Base-by-base conservation (phyloP, 2,329 filamentous ascomycete species). In the Camptophora hylomeconis region DNA sequence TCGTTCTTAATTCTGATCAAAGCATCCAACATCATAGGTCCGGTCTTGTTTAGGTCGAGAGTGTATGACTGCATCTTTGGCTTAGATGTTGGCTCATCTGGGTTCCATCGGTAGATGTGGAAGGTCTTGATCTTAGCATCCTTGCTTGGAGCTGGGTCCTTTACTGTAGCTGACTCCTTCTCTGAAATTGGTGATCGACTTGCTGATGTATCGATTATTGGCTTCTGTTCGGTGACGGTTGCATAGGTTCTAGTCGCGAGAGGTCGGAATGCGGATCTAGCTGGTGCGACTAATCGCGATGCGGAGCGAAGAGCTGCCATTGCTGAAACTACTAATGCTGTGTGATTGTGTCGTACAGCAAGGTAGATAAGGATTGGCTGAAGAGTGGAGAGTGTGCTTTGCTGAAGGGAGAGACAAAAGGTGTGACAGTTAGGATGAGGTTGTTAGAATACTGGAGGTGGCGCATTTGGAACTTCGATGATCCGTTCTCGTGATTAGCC, bases 1-100 rank as follows among this genome's bases (percentile, higher is more conserved):
- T 98, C 89, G 60, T 98, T 98, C 80, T 98, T 98, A 63, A 98
- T 94, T 49, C 87, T 71, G 57, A 98, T 89, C 49, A 98, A 65
- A 32, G 89, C 89, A 58, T 98, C 89, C 50, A 98, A 63, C 62
- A 98, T 77, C 89, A 98, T 98, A 45, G 89, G 89, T 17, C 89
- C 89, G 22, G 89, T 98, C 78, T 95, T 94, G 69, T 95, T 95
- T 47, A 98, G 64, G 55, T 98, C 89, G 50, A 98, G 67, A 19
- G 80, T 81, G 65, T 95, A 98, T 45, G 72, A 73, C 68, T 98
- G 84, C 81, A 98, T 93, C 57, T 67, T 71, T 38, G 89, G 89
- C 75, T 98, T 98, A 60, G 81, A 76, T 50, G 75, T 74, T 35
- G 89, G 89, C 54, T 76, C 70, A 54, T 95, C 89, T 37, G 89